phyloP scores from a whole-genome alignment of 805 yeast genomes.

The Torulaspora indica region DNA sequence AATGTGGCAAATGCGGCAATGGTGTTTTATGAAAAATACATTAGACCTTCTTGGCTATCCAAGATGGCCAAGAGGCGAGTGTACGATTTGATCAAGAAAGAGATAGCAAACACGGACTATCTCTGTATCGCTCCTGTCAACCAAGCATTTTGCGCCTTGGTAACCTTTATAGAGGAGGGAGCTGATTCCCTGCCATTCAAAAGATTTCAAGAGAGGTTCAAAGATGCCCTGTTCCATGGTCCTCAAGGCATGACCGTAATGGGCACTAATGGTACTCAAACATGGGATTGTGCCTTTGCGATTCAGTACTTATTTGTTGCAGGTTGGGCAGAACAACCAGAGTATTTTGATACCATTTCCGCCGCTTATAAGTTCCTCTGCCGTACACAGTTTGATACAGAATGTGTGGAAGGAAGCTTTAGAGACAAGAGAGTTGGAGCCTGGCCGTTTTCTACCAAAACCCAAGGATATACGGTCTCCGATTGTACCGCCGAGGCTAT shows the following conservation, averaged over 20 bases:
- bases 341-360: constrained; percentile 59
- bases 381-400: constrained; percentile 78
- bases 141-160: constrained; percentile 77
- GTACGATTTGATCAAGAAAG: constrained; percentile 65
- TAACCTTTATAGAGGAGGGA: constrained; percentile 67
- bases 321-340: constrained; percentile 66
- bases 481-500: constrained; percentile 96
- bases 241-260: constrained; percentile 86
- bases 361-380: constrained; percentile 67
- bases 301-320: constrained; percentile 77
- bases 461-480: constrained; percentile 93
- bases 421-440: constrained; percentile 84
- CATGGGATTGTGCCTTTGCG: constrained; percentile 93
- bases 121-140: constrained; percentile 92
- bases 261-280: constrained; percentile 98
- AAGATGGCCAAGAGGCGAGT: constrained; percentile 48
- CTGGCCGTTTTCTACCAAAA: constrained; percentile 94
- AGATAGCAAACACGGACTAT: constrained; percentile 69
- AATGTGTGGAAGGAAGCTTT: constrained; percentile 70
- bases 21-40: constrained; percentile 60
- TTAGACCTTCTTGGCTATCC: constrained; percentile 72
- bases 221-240: constrained; percentile 77
- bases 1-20: constrained; percentile 57
- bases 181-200: constrained; percentile 55
- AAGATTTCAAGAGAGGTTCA: constrained; percentile 52